Evolutionary conservation across 2,329 filamentous ascomycete species (phyloP), one percentile per base, ranked within the genome.

Genomic region (Colletotrichum costaricense): DNA sequence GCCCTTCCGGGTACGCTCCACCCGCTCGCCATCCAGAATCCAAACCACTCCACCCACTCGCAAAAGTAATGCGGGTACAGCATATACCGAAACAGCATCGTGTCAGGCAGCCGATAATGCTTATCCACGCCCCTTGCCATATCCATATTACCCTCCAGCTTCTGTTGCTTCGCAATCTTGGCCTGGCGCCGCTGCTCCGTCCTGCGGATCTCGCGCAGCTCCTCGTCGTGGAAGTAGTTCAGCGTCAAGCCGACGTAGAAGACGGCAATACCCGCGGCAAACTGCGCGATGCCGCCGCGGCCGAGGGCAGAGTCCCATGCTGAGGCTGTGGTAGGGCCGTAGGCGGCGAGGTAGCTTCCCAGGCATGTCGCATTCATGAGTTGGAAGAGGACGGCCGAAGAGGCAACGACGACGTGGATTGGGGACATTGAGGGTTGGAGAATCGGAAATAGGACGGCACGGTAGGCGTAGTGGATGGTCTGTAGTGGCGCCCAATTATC

Each of bases 1-100:
- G 89, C 89, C 78, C 95, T 87, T 28, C 95, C 96, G 0, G 97
- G 96, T 60, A 90, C 85, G 79, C 92, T 94, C 84, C 86, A 89
- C 1, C 91, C 92, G 69, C 92, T 89, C 77, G 93, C 89, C 81
- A 98, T 89, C 86, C 93, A 95, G 82, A 95, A 99, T 0, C 97
- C 97, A 4, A 89, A 82, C 97, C 97, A 99, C 87, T 99, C 97
- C 66, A 98, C 81, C 97, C 97, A 99, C 85, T 99, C 97, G 80
- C 93, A 93, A n/a, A 97, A 87, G 82, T 98, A 99, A 82, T 99
- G 97, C 76, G 97, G 95, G 82, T 93, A 98, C 72, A 98, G 88
- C 80, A 98, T 90, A 78, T 92, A 93, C 76, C 89, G 87, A 84
- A 98, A 99, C 63, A 98, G 84, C 0, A 95, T 95, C 63, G 93